Percentiles rank a stretch among this genome's conserved stretches.
Evolutionary conservation across 768 basidiomycete genomes (phyloP).

Genomic region (Suillus cothurnatus): DNA sequence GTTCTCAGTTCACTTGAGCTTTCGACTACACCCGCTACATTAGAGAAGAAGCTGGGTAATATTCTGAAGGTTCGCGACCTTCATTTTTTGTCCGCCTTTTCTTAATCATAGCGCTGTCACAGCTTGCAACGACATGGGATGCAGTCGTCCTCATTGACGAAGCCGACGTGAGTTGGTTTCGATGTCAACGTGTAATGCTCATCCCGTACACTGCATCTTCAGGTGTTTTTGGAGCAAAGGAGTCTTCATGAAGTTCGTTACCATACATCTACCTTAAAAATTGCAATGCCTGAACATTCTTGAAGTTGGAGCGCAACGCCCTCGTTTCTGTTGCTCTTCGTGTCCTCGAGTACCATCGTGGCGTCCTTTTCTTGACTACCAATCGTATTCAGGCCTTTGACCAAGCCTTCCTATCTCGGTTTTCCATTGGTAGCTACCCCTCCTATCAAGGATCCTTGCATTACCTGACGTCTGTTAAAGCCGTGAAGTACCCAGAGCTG

Average conservation of each 20-base stretch:
- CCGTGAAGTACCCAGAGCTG: slow-evolving; percentile 31
- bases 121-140: slow-evolving; percentile 62
- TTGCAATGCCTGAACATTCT: not conserved
- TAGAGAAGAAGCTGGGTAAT: slow-evolving; percentile 43
- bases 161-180: slow-evolving; percentile 22
- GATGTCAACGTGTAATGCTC: not conserved
- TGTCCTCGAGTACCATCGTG: slow-evolving; percentile 61
- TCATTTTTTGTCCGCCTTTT: not conserved
- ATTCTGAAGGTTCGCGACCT: slow-evolving; percentile 19
- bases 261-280: not conserved
- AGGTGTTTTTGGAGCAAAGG: slow-evolving; percentile 74
- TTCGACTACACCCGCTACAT: slow-evolving; percentile 44
- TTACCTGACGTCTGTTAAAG: slow-evolving; percentile 5
- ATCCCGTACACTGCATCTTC: slow-evolving; percentile 28
- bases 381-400: slow-evolving; percentile 45
- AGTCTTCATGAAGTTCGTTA: slow-evolving; percentile 50
- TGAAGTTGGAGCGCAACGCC: slow-evolving; percentile 57
- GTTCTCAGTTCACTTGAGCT: slow-evolving; percentile 58
- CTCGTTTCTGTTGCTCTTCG: slow-evolving; percentile 73
- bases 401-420: slow-evolving; percentile 68
- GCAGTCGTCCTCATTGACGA: slow-evolving; percentile 62
- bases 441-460: not conserved
- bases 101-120: slow-evolving; percentile 42
- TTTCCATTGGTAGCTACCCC: slow-evolving; percentile 48
- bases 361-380: slow-evolving; percentile 61